These are phyloP conservation scores for Sanguinoderma infundibulare DNA, from an alignment of 1,284 basidiomycete species.

Conservation along the genomic window DNA sequence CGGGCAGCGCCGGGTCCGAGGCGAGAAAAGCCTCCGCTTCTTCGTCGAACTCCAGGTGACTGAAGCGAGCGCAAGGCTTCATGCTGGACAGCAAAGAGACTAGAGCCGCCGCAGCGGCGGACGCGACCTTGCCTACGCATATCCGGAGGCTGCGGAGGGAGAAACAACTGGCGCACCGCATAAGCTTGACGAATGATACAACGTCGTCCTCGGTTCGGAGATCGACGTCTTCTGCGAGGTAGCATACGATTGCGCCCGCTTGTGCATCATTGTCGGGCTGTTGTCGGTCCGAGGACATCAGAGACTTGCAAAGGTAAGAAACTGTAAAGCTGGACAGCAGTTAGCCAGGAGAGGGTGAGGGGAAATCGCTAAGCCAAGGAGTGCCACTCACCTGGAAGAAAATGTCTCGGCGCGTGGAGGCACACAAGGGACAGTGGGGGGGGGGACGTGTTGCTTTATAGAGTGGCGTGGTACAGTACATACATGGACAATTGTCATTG, in stretches of 20 bases:
- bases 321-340: background rate
- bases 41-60: background rate
- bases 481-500: too few species aligned
- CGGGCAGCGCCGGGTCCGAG: background rate
- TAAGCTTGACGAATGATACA: background rate
- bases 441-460: background rate
- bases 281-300: too few species aligned
- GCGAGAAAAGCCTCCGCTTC: background rate
- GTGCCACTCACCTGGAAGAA: background rate
- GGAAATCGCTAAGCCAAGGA: too few species aligned
- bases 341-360: too few species aligned
- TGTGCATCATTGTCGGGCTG: too few species aligned
- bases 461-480: background rate
- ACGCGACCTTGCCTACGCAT: background rate
- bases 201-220: background rate
- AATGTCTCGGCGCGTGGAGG: background rate
- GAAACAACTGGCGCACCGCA: background rate
- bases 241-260: too few species aligned
- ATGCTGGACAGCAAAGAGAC: background rate
- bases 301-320: background rate
- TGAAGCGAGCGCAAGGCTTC: too few species aligned
- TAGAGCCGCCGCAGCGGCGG: background rate
- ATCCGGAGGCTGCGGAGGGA: background rate
- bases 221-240: background rate
- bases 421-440: background rate